Base-by-base conservation (phyloP, 2,329 filamentous ascomycete species). In the Fusarium bactridioides region DNA sequence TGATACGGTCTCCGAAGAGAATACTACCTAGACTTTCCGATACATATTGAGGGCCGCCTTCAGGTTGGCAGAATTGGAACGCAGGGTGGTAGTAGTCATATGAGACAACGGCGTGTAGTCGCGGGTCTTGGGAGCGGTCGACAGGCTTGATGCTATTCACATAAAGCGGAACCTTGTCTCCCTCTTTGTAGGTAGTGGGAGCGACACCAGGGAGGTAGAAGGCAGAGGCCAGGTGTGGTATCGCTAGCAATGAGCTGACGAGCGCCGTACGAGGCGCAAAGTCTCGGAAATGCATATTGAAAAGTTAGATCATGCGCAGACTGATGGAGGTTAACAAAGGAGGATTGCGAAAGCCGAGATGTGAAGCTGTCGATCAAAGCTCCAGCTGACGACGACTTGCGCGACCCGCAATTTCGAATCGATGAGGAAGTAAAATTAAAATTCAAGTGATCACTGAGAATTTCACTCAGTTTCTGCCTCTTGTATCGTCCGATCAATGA, bases 201-300 rank as follows among this genome's bases (percentile, higher is more conserved):
- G 95, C 95, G 76, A 98, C 94, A 76, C 96, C 96, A 41, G 95
- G 96, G 44, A 99, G 93, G 84, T 99, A 99, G 85, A 98, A 99
- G 61, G 94, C 94, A 5, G 90, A 87, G 19, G 86, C 83, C 40
- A 90, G 80, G 69, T 88, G 85, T 29, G 89, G 87, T 33, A 85
- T 79, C 51, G 84, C 82, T 41, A 90, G 78, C 51, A 90, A 78
- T 31, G 87, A 82, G 50, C 84, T 81, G 27, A 88, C 78, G 57
- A 89, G 83, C 80, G 86, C 85, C 80, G 51, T 69, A 29, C 85
- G 82, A 29, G 85, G 84, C 85, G 83, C 83, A 72, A 82, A 76
- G 61, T 83, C 80, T 79, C 79, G 82, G 70, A 84, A 76, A 68
- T 84, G 82, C 87, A 89, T 89, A 64, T 81, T 69, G 48, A 40